Percentiles rank a stretch among this genome's conserved stretches.
phyloP scores from a whole-genome alignment of 345 rosid genomes.

The Hirschfeldia incana region DNA sequence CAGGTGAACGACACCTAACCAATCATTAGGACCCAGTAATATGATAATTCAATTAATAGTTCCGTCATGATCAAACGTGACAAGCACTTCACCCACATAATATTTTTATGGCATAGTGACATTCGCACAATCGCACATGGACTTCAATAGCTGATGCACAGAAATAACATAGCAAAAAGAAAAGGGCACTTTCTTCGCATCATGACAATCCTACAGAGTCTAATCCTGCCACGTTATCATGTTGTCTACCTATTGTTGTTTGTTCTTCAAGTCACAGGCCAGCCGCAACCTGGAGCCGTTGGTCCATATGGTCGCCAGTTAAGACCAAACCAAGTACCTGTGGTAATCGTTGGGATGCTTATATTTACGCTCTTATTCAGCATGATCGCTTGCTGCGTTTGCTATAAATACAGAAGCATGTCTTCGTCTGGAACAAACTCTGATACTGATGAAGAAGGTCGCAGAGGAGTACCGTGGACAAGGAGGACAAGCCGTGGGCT shows the following conservation, averaged over 20 bases:
- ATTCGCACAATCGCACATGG: too few species aligned
- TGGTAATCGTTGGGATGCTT: conserved; percentile 30
- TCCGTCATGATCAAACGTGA: conserved; percentile 25
- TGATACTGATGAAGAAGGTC: conserved; percentile 28
- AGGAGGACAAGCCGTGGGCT: conserved; percentile 52
- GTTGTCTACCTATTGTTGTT: conserved; percentile 8
- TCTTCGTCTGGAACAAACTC: conserved; percentile 23
- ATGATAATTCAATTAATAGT: neutral
- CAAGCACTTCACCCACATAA: conserved; percentile 16
- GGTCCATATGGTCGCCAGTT: neutral
- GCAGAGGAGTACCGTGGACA: conserved; percentile 29
- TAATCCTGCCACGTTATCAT: neutral
- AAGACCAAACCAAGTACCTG: neutral
- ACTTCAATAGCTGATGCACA: too few species aligned
- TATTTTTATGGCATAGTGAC: neutral
- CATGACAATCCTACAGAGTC: conserved; percentile 12
- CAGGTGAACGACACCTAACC: conserved; percentile 38
- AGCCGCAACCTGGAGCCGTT: neutral
- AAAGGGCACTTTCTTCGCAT: neutral
- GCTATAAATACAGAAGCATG: conserved; percentile 24
- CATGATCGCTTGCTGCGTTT: conserved; percentile 30
- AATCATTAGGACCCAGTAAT: conserved; percentile 24
- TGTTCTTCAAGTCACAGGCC: conserved; percentile 14
- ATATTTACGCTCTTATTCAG: conserved; percentile 21
- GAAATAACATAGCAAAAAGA: neutral